Evolutionary conservation across 202 grass and related monocot species (phyloP), one percentile per base, ranked within the genome.

Genomic region (Schoenoplectus tabernaemontani): DNA sequence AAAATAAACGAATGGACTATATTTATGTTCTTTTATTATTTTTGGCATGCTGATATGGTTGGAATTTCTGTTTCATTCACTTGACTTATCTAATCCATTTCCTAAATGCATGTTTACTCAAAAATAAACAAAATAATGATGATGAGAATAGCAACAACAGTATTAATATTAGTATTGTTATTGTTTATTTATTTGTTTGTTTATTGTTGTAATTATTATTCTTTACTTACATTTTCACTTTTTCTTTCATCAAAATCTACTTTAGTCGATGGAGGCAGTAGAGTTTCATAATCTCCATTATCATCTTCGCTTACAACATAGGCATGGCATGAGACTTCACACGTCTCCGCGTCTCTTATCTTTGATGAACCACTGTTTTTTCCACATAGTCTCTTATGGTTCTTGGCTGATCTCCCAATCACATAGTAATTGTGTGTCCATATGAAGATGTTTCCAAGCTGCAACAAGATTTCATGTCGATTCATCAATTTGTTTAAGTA

Each of bases 361-460:
- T 42, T 79, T 68, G 43, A 6, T 69, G 32, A 22, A 36, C 13
- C 39, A 9, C 43, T 41, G 19, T 65, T 38, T 8, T 59, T 83
- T 38, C 59, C 42, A 50, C 41, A 46, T 16, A 46, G 82, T 58
- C 54, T 42, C 26, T 78, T 81, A 74, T 90, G 83, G 2, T 81
- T 24, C 0, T 48, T 28, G 83, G 80, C 78, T 11, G 86, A 89
- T 76, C 69, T 86, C 77, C 81, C 83, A 65, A 89, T 86, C 16
- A 87, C 43, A 81, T 82, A 79, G 39, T 87, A 91, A 30, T 80
- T 71, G 24, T 78, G 57, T 3, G 86, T 86, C 86, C 89, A 91
- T 74, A 91, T 86, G 39, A 67, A 91, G 70, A 91, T 69, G 53
- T 63, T 67, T n/a, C 83, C 86, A 33, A 91, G 86, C 86, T 91